Conservation (phyloP, 495 filamentous ascomycete species). For the Filosporella fistucella region DNA sequence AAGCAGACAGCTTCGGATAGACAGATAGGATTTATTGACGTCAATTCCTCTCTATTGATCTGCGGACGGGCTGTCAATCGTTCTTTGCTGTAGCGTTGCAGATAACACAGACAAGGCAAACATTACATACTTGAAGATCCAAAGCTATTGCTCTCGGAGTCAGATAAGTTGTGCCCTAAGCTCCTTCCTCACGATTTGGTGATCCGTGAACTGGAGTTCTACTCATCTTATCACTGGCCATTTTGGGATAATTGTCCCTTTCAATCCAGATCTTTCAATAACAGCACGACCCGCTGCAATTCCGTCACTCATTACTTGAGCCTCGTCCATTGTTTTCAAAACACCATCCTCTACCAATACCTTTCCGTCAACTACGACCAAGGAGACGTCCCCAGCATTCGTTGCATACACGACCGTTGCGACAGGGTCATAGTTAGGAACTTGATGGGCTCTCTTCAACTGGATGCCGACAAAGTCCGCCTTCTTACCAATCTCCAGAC, state of each 20-base stretch:
- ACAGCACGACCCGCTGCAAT: background rate
- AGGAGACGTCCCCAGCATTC: background rate
- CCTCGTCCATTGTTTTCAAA: background rate
- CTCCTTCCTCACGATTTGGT: too few relatives aligned
- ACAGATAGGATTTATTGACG: too few relatives aligned
- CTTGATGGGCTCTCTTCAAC: background rate
- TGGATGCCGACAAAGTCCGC: conserved; percentile 1
- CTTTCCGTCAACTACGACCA: background rate
- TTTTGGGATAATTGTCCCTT: background rate
- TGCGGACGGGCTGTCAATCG: too few relatives aligned
- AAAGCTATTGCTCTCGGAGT: too few relatives aligned
- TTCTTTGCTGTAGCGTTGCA: too few relatives aligned
- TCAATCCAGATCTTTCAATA: background rate
- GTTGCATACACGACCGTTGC: background rate
- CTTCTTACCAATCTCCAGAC: conserved; percentile 2
- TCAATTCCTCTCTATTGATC: too few relatives aligned
- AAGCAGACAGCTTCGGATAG: too few relatives aligned
- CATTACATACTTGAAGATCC: too few relatives aligned
- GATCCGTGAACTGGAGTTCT: too few relatives aligned
- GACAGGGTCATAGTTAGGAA: background rate
- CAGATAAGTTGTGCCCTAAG: too few relatives aligned
- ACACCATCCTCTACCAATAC: background rate
- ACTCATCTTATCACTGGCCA: background rate
- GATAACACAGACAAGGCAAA: too few relatives aligned
- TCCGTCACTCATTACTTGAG: background rate